A percentile compares a stretch with the other conserved stretches of the same genome.
Conservation (phyloP, 2,329 filamentous ascomycete genomes). For the Aschersonia sp. region DNA sequence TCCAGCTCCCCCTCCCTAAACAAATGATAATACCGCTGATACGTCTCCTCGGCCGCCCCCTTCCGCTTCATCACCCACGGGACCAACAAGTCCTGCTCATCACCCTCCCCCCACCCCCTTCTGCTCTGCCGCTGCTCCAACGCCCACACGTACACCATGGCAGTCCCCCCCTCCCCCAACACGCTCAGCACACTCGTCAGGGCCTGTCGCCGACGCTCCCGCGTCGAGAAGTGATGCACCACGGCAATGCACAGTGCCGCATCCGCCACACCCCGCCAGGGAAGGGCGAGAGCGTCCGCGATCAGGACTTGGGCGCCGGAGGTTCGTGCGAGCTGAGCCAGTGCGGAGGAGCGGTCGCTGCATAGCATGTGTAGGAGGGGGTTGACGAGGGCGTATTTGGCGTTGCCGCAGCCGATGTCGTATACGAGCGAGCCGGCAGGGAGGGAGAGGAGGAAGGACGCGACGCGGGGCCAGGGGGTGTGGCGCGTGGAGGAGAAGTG, state of each 20-base stretch:
- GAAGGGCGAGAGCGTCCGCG: slow-evolving; percentile 72
- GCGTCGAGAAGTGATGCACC: slow-evolving; percentile 81
- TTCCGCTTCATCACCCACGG: slow-evolving; percentile 65
- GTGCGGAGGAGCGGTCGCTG: slow-evolving; percentile 61
- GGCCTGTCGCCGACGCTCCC: slow-evolving; percentile 55
- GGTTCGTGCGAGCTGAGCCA: too few species aligned
- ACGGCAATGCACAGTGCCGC: slow-evolving; percentile 93
- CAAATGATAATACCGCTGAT: slow-evolving; percentile 87
- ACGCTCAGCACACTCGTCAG: slow-evolving; percentile 57
- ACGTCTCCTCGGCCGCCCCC: slow-evolving; percentile 38
- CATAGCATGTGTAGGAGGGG: slow-evolving; percentile 64
- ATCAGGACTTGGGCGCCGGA: too few species aligned
- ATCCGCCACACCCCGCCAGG: slow-evolving; percentile 55
- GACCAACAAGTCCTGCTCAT: slow-evolving; percentile 84
- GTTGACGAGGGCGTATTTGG: slow-evolving; percentile 83
- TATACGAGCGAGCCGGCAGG: slow-evolving; percentile 63
- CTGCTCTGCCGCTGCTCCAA: slow-evolving; percentile 80
- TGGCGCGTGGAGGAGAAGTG: slow-evolving; percentile 72
- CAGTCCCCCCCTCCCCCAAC: slow-evolving; percentile 48
- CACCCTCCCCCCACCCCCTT: slow-evolving; percentile 73
- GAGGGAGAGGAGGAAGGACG: slow-evolving; percentile 56
- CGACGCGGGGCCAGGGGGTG: slow-evolving; percentile 86
- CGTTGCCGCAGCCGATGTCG: slow-evolving; percentile 92
- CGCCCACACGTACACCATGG: slow-evolving; percentile 87
- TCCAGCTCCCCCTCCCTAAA: slow-evolving; percentile 82